Conservation (phyloP, 2,329 filamentous ascomycete genomes). For the Hypoxylon sp. region DNA sequence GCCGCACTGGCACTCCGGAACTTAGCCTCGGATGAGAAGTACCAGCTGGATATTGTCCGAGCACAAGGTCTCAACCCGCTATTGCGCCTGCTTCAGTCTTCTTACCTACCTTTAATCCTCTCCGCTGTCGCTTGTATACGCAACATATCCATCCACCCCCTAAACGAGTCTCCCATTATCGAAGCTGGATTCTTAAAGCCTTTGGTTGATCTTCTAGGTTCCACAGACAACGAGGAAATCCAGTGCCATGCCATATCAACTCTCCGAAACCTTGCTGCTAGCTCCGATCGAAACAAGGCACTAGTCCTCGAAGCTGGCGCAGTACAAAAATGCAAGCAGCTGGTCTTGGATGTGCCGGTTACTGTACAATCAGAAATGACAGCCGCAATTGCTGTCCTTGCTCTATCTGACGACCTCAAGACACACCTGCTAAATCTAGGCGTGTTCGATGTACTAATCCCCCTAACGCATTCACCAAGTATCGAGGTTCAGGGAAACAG, state of each 20-base stretch:
- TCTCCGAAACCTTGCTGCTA: constrained; percentile 93
- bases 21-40: constrained; percentile 97
- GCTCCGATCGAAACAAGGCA: constrained; percentile 97
- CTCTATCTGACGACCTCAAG: constrained; percentile 95
- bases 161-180: constrained; percentile 98
- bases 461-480: constrained; percentile 92
- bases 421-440: constrained; percentile 90
- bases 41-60: constrained; percentile 96
- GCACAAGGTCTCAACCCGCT: constrained; percentile 88
- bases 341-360: constrained; percentile 92
- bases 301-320: constrained; percentile 97
- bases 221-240: constrained; percentile 98
- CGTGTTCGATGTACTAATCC: constrained; percentile 96
- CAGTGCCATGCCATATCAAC: constrained; percentile 99
- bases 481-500: constrained; percentile 99
- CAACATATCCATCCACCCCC: constrained; percentile 97
- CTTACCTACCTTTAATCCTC: constrained; percentile 94
- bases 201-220: constrained; percentile 91
- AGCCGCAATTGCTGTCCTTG: constrained; percentile 96
- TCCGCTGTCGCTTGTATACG: constrained; percentile 98
- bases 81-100: constrained; percentile 91
- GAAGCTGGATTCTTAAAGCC: constrained; percentile 96
- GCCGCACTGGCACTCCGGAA: constrained; percentile 94
- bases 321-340: constrained; percentile 98
- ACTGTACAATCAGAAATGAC: constrained; percentile 99